phyloP scores from a whole-genome alignment of 352 stramenopile species.

The Paralagenidium karlingii region DNA sequence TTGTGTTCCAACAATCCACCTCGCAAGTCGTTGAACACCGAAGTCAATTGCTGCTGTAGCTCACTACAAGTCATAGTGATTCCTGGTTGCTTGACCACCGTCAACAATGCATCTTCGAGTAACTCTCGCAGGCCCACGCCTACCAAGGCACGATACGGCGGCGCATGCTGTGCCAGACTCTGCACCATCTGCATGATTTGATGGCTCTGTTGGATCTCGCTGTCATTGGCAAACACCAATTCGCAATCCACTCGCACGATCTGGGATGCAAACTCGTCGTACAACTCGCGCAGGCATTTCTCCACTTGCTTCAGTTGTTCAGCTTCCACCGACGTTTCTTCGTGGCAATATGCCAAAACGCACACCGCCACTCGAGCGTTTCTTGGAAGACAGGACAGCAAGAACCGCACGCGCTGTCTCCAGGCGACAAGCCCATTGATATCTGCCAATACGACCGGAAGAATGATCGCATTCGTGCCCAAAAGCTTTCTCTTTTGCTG shows the following conservation, averaged over 20 bases:
- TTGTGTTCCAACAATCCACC: no score
- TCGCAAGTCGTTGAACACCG: no score
- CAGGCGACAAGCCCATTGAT: constrained; percentile 19
- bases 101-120: constrained; percentile 20
- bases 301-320: constrained; percentile 13
- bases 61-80: no score
- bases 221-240: constrained; percentile 6
- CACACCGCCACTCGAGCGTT: constrained; percentile 22
- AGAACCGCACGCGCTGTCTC: constrained; percentile 17
- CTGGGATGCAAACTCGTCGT: constrained; percentile 7
- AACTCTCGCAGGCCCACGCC: constrained; percentile 26
- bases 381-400: constrained; percentile 9
- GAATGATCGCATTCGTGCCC: constrained; percentile 32
- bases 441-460: constrained; percentile 38
- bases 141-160: constrained; percentile 3
- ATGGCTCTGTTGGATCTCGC: not conserved
- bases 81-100: no score
- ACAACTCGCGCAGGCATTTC: constrained; percentile 13
- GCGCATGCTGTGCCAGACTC: constrained; percentile 2
- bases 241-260: constrained; percentile 15
- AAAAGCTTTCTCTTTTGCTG: constrained; percentile 16
- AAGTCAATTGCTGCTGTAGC: no score
- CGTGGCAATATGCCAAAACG: constrained; percentile 27
- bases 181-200: constrained; percentile 17
- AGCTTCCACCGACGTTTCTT: constrained; percentile 6